Conservation (phyloP, 2,329 filamentous ascomycete genomes). For the Xenosphaeropsis pyriputrescens region DNA sequence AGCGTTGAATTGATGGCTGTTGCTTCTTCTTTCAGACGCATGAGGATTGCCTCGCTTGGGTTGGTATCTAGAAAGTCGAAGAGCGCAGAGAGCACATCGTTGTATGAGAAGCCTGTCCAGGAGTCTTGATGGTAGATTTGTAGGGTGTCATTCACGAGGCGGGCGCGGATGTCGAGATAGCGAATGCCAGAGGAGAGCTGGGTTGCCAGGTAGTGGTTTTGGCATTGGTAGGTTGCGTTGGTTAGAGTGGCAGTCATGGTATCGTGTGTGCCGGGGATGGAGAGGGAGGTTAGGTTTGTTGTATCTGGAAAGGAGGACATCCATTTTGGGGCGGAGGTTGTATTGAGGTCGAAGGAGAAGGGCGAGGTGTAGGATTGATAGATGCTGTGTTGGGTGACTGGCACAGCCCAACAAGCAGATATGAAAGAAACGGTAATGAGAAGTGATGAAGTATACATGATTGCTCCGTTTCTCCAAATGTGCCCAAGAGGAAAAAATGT, state of each 20-base stretch:
- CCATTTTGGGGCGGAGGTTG: constrained; percentile 22
- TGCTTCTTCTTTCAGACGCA: constrained; percentile 35
- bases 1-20: constrained; percentile 16
- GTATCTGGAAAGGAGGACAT: constrained; percentile 27
- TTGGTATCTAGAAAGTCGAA: constrained; percentile 29
- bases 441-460: no score
- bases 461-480: no score
- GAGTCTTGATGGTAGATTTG: constrained; percentile 30
- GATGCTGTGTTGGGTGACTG: background rate
- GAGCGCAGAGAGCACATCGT: constrained; percentile 26
- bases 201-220: constrained; percentile 27
- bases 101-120: constrained; percentile 28
- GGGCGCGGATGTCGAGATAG: constrained; percentile 33
- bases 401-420: no score
- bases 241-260: constrained; percentile 31
- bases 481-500: no score
- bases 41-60: constrained; percentile 29
- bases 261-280: constrained; percentile 37
- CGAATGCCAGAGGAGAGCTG: constrained; percentile 32
- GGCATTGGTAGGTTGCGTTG: constrained; percentile 23
- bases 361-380: constrained; percentile 20
- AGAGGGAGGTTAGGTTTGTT: constrained; percentile 25
- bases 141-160: constrained; percentile 25
- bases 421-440: no score
- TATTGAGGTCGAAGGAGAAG: constrained; percentile 27